Base-by-base conservation (phyloP, 1,139 yeast genomes). In the Meyerozyma athensensis region DNA sequence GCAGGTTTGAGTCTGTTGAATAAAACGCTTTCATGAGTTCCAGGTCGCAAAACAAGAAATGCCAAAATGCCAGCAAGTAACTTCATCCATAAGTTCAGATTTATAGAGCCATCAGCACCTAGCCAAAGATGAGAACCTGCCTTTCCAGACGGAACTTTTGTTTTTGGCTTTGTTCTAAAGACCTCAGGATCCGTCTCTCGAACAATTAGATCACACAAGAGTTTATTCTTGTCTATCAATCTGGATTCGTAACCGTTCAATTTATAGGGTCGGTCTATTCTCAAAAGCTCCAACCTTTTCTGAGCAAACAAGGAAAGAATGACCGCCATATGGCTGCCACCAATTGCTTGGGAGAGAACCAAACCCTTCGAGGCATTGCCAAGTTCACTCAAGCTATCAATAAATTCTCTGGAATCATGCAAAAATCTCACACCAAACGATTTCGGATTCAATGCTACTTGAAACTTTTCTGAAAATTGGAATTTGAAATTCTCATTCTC, bases 101-200 rank as follows among this genome's bases (percentile, higher is more conserved):
- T 79, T 19, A 86, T 68, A 20, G 68, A 59, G 1, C 95, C 94
- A 31, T 67, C 58, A 23, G 81, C 58, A 47, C 81, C 85, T 7
- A 85, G 65, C 96, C 96, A 87, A 8, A 85, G 59, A 36, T 75
- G 75, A 1, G 84, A 74, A 41, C 87, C 81, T 2, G 92, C 79
- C 20, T 66, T 60, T 0, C 80, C 83, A 3, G 69, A 54, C 0
- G 90, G 84, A 1, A 83, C 74, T 22, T 35, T 19, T 30, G 32
- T n/a, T 16, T 36, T 30, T 6, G 30, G 20, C 17, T 39, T 36
- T 12, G 38, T 34, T 19, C 33, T 28, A 26, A 30, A 24, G 10
- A 33, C 37, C 8, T 37, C 37, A 4, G 49, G 47, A 14, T 40
- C 35, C 13, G 36, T 30, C n/a, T 24, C 16, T 10, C 12, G 31